phyloP scores from a whole-genome alignment of 495 filamentous ascomycete genomes.

The Darksidea phi region DNA sequence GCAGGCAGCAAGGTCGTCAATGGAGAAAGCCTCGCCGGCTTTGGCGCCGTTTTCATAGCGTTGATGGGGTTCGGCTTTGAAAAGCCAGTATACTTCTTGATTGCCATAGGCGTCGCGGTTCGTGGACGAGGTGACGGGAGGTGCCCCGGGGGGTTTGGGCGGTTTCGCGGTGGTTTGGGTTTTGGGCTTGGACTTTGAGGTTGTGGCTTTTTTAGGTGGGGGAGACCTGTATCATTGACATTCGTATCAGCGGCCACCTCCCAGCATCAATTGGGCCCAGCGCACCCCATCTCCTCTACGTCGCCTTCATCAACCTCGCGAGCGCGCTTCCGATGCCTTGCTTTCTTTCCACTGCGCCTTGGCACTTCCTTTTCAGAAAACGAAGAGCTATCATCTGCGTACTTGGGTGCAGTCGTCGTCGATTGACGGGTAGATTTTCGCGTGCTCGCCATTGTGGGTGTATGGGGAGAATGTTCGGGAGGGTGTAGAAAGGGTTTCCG shows the following conservation, averaged over 20 bases:
- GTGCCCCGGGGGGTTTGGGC: not conserved
- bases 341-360: conserved; percentile 25
- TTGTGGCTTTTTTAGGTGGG: conserved; percentile 21
- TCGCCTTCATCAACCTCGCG: conserved; percentile 12
- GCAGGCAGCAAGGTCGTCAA: conserved; percentile 76
- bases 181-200: not conserved
- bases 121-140: conserved; percentile 5
- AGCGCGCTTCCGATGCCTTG: conserved; percentile 19
- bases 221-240: conserved; percentile 3
- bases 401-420: conserved; percentile 16
- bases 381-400: conserved; percentile 6
- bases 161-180: conserved; percentile 9
- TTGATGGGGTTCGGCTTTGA: conserved; percentile 92
- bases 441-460: conserved; percentile 20
- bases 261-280: not conserved
- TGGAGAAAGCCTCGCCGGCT: conserved; percentile 74
- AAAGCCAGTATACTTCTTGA: conserved; percentile 68
- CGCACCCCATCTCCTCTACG: conserved; percentile 3
- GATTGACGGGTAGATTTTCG: conserved; percentile 25
- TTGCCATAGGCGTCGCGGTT: conserved; percentile 19
- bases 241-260: not conserved
- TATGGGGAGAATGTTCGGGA: too few species aligned
- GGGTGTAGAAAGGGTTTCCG: too few species aligned
- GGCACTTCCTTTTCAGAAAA: conserved; percentile 4
- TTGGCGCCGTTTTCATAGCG: conserved; percentile 81